These are phyloP conservation scores for Leptosphaerulina australis DNA, from an alignment of 2,329 filamentous ascomycete genomes.

Conservation along the genomic window DNA sequence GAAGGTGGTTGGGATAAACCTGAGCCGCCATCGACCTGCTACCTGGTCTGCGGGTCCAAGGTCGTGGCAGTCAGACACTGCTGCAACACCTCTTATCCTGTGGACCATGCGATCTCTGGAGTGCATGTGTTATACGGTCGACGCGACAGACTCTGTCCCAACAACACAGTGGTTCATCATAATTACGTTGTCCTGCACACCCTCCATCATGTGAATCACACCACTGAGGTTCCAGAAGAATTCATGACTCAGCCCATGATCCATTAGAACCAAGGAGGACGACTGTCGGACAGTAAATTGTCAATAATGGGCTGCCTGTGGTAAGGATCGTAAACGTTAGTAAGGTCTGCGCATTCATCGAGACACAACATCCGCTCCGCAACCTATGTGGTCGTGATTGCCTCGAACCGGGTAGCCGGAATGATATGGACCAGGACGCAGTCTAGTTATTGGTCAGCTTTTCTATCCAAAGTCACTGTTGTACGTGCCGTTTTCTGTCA, in stretches of 20 bases:
- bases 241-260: slow-evolving; percentile 8
- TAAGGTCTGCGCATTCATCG: slow-evolving; percentile 20
- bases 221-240: not conserved
- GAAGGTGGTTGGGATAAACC: slow-evolving; percentile 11
- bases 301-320: not conserved
- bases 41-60: slow-evolving; percentile 21
- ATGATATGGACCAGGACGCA: slow-evolving; percentile 8
- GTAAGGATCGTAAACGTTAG: not conserved
- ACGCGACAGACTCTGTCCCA: slow-evolving; percentile 18
- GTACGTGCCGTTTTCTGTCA: slow-evolving; percentile 50
- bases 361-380: slow-evolving; percentile 26
- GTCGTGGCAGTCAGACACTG: slow-evolving; percentile 30
- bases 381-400: slow-evolving; percentile 9
- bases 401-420: slow-evolving; percentile 39
- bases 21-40: slow-evolving; percentile 17
- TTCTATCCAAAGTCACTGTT: slow-evolving; percentile 29
- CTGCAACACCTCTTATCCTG: slow-evolving; percentile 26
- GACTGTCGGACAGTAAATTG: not conserved
- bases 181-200: slow-evolving; percentile 2
- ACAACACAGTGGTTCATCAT: slow-evolving; percentile 4
- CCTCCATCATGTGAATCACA: not conserved
- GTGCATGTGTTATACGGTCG: slow-evolving; percentile 20
- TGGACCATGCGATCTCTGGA: slow-evolving; percentile 19
- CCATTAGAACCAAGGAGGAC: not conserved
- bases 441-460: slow-evolving; percentile 26